Percentiles rank a stretch among this genome's conserved stretches.
phyloP scores from a whole-genome alignment of 768 basidiomycete species.

The Cystobasidium onofrii region DNA sequence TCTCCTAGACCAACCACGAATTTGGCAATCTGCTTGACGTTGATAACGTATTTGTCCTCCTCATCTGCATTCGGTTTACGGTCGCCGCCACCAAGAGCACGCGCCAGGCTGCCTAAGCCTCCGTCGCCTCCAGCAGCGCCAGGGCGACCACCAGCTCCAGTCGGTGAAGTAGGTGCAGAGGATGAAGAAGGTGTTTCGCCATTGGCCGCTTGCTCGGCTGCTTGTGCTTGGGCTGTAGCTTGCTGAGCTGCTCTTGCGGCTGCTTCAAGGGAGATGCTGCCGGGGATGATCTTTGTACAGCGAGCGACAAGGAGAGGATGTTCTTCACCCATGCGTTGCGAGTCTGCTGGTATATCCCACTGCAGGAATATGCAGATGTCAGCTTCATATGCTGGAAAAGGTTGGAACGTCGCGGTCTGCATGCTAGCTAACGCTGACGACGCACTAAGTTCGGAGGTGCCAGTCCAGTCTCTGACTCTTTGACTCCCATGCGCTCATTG shows the following conservation, averaged over 20 bases:
- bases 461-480: constrained; percentile 96
- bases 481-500: constrained; percentile 95
- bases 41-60: constrained; percentile 98
- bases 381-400: too few species aligned
- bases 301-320: constrained; percentile 93
- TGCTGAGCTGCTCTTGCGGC: constrained; percentile 21
- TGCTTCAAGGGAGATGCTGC: constrained; percentile 7
- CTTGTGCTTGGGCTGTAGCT: not conserved
- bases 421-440: not conserved
- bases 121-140: constrained; percentile 2
- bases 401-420: too few species aligned
- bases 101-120: constrained; percentile 14
- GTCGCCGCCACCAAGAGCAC: constrained; percentile 26
- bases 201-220: not conserved
- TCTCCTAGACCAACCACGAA: constrained; percentile 97
- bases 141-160: not conserved
- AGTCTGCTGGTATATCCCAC: constrained; percentile 92
- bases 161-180: constrained; percentile 5
- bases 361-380: not conserved
- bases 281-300: constrained; percentile 86
- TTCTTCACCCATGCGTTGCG: constrained; percentile 79
- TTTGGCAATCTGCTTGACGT: constrained; percentile 98
- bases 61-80: constrained; percentile 71
- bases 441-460: constrained; percentile 73
- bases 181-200: constrained; percentile 64